phyloP scores from a whole-genome alignment of 768 basidiomycete species.

The Amanita pseudoporphyria region DNA sequence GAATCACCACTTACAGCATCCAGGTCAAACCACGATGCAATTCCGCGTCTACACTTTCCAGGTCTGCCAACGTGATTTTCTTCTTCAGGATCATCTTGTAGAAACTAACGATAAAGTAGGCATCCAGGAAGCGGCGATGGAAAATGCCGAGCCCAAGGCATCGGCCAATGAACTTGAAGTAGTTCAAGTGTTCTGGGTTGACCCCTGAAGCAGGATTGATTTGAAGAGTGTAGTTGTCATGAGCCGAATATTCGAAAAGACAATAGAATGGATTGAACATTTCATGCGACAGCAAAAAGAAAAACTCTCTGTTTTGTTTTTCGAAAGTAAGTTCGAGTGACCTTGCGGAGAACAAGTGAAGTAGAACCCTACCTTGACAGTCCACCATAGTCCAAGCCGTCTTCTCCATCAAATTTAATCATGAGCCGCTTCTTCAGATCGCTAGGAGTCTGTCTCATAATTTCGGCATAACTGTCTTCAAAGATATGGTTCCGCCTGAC shows the following conservation, averaged over 20 bases:
- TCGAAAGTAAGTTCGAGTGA: not conserved
- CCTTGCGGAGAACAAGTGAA: not conserved
- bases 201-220: slow-evolving; percentile 98
- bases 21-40: slow-evolving; percentile 91
- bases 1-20: slow-evolving; percentile 78
- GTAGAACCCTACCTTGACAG: slow-evolving; percentile 65
- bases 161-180: slow-evolving; percentile 99
- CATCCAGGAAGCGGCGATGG: slow-evolving; percentile 97
- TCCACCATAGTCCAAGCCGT: slow-evolving; percentile 98
- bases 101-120: slow-evolving; percentile 98
- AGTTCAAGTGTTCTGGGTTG: slow-evolving; percentile 98
- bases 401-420: slow-evolving; percentile 99
- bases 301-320: slow-evolving; percentile 87
- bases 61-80: slow-evolving; percentile 87
- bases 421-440: slow-evolving; percentile 98
- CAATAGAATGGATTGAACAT: slow-evolving; percentile 99
- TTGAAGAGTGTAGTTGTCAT: slow-evolving; percentile 99
- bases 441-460: slow-evolving; percentile 98
- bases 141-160: slow-evolving; percentile 95
- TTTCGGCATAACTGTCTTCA: slow-evolving; percentile 98
- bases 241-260: slow-evolving; percentile 98
- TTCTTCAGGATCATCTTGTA: slow-evolving; percentile 99
- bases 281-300: slow-evolving; percentile 98
- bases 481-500: slow-evolving; percentile 97
- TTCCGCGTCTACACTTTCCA: slow-evolving; percentile 96